Base-by-base conservation (phyloP, 2,329 filamentous ascomycete genomes). In the Epichloe sylvatica region DNA sequence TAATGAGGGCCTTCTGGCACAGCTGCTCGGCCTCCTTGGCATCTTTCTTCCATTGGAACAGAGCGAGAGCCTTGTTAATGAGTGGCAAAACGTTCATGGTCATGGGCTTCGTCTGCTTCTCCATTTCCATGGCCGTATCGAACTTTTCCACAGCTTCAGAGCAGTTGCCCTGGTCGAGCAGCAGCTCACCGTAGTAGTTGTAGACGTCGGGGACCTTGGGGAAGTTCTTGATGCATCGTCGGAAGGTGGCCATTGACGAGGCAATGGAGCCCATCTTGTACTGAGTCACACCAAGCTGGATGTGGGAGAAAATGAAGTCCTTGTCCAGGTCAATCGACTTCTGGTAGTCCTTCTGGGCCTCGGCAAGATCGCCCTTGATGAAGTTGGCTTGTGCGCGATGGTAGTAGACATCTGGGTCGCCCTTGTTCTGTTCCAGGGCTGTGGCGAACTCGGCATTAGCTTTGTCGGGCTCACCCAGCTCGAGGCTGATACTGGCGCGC, bases 241-340 rank as follows among this genome's bases (percentile, higher is more conserved):
- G 81, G 82, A 98, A 97, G 5, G 92, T 98, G 36, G 92, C 91
- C 89, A 97, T 97, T 44, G 90, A 95, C 8, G 90, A 96, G 7
- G 92, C 92, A 51, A 98, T 86, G 33, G 88, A 95, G 58, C 92
- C 92, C 85, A 97, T 94, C 82, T 98, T 98, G 76, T 98, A 98
- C 70, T 98, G 92, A 46, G 92, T 98, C 47, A 98, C 92, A 67
- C 92, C 92, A 41, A 98, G 86, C 70, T 98, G 92, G 62, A 98
- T 98, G 72, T 98, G 92, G 7, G 91, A 97, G 78, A 95, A 98
- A 72, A 98, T 98, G 70, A 98, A 98, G 58, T 87, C 83, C 59
- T 81, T 79, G 73, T 98, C 92, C 33, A 98, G 78, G 60, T 98
- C 92, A 62, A 98, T 98, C 3, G 92, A 97, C 72, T 94, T 96